A percentile compares a stretch with the other conserved stretches of the same genome.
These are phyloP conservation scores for Komagataella mondaviorum DNA, from an alignment of 805 yeast genomes.

Conservation along the genomic window DNA sequence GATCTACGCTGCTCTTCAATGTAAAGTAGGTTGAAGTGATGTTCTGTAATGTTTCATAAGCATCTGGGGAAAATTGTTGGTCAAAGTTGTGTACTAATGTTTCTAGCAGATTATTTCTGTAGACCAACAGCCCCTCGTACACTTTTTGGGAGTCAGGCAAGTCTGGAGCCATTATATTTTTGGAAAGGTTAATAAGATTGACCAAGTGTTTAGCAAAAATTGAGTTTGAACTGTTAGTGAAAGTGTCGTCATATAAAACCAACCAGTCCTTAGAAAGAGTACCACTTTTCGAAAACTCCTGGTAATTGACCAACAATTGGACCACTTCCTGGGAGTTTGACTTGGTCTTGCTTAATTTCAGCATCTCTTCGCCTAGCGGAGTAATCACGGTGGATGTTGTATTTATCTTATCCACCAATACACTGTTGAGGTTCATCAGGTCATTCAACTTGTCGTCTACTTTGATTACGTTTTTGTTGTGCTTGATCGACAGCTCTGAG, in stretches of 20 bases:
- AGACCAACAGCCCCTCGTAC: neutral
- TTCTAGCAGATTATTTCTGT: neutral
- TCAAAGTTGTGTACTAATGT: neutral
- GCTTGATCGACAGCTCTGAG: constrained; percentile 40
- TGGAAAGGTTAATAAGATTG: neutral
- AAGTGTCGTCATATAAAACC: neutral
- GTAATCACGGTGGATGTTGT: constrained; percentile 45
- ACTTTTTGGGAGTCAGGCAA: neutral
- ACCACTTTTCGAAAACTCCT: constrained; percentile 54
- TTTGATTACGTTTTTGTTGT: constrained; percentile 48
- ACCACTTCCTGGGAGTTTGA: constrained; percentile 64
- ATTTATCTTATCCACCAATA: constrained; percentile 37
- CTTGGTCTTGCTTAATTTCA: constrained; percentile 55
- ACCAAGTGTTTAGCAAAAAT: neutral
- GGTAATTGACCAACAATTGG: constrained; percentile 62
- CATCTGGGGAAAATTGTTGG: neutral
- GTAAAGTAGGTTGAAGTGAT: neutral
- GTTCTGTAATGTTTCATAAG: neutral
- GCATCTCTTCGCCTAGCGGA: constrained; percentile 58
- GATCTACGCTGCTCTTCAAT: neutral
- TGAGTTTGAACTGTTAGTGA: neutral
- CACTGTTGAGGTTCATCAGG: neutral
- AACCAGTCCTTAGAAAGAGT: constrained; percentile 28
- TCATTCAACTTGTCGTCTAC: constrained; percentile 20
- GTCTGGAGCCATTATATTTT: neutral